Evolutionary conservation across 192 early-diverging fungal species (phyloP), one percentile per base, ranked within the genome.

Genomic region (Coemansia guatemalensis): DNA sequence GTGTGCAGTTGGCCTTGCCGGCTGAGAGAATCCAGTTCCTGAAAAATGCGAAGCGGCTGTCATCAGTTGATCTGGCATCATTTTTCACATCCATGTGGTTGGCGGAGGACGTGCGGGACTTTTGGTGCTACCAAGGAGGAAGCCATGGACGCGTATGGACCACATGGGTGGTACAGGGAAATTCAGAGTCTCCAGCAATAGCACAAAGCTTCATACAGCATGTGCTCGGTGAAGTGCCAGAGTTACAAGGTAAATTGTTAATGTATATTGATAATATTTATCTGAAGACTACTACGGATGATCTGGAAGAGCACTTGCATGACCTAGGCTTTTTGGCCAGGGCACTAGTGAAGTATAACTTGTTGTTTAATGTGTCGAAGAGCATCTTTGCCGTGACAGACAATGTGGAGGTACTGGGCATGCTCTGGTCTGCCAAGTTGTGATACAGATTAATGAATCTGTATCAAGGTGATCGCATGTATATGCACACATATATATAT

Each of bases 221-320:
- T 20, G 23, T 75, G 3, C 27, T 69, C 8, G 2, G 24, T 9
- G 33, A 20, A 1, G 48, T 57, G 0, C 23, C 33, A 22, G 1
- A 23, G 2, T 48, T 69, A 41, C 39, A 17, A 0, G 52, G 58
- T 9, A 68, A 68, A 20, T 18, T 69, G 0, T 41, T 69, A 4
- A 22, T 64, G 1, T 75, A 75, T 32, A 69, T 75, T 20, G 67
- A 75, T 60, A 75, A 75, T 22, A 52, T 75, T 4, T 75, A 75
- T 14, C 23, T 75, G 5, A 69, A 69, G 54, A 27, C 21, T 17
- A 65, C 32, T 1, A 54, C 21, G 1, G 73, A 49, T 0, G 24
- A 69, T n/a, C 2, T 6, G 9, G 17, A 0, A 3, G 22, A 56
- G 26, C 73, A 75, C 48, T 52, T 75, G 5, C n/a, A 41, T 4